Base-by-base conservation (phyloP, 2,329 filamentous ascomycete genomes). In the Karstenula rhodostoma region DNA sequence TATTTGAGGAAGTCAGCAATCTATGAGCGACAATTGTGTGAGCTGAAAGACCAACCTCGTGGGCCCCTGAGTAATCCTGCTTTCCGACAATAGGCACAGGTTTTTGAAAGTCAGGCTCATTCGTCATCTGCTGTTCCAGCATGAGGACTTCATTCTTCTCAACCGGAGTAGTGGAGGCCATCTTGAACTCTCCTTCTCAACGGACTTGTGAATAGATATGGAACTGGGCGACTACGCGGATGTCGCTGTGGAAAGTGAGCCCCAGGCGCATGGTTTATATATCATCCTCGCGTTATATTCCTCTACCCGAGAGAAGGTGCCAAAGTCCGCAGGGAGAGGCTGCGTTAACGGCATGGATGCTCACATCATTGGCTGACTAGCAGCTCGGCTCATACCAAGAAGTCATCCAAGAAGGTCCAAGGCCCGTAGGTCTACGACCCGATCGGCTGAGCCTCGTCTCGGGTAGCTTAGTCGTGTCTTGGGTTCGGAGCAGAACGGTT, bases 61-160 rank as follows among this genome's bases (percentile, higher is more conserved):
- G 65, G 35, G 74, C 73, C 61, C 74, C 73, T 17, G 72, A 75
- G 52, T 76, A 73, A 60, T 75, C 74, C 29, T 70, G 65, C 67
- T 73, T 77, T 49, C 63, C 57, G 9, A 68, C 60, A 7, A 60
- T 60, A 2, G 68, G 72, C 2, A 68, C 49, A 3, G 68, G 63
- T 61, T 75, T 75, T 50, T 64, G 46, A 19, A 66, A 51, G 7
- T 65, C 67, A 2, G 65, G 57, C 22, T 70, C 69, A 42, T 66
- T 66, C 17, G 69, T 75, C 40, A 55, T 54, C 33, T 67, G 59
- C 48, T 64, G 64, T 63, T 73, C 71, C n/a, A 75, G 61, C 67
- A 69, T 71, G 60, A 68, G 58, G 46, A 67, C 61, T 17, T 71
- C 69, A 40, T 68, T 65, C 58, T 73, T 74, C 25, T 54, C 57